Evolutionary conservation across 306 rosid species (phyloP).

Genomic region (Alnus glutinosa): DNA sequence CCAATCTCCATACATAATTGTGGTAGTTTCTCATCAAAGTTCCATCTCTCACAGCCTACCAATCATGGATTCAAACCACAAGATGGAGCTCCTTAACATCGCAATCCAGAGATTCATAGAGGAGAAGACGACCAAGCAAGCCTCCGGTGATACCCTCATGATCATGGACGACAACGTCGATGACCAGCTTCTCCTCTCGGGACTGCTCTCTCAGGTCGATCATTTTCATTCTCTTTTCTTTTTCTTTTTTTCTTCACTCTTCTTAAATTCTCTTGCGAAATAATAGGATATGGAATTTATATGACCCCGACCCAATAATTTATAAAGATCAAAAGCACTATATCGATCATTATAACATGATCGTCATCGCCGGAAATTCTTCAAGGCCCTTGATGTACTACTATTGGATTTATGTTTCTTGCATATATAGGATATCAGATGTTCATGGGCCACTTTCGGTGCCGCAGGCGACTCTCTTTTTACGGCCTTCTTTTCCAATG

Average conservation of each 20-base stretch:
- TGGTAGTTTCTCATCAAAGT: background rate
- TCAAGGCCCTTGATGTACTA: too few relatives aligned
- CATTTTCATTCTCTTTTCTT: background rate
- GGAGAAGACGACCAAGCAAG: constrained; percentile 34
- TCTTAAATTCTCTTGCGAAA: background rate
- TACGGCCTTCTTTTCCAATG: background rate
- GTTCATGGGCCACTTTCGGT: too few relatives aligned
- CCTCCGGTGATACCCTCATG: constrained; percentile 6
- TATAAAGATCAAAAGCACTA: too few relatives aligned
- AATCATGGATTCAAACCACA: constrained; percentile 54
- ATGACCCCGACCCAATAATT: too few relatives aligned
- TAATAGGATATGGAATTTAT: too few relatives aligned
- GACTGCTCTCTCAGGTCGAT: constrained; percentile 63
- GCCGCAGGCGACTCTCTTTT: too few relatives aligned
- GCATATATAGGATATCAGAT: too few relatives aligned
- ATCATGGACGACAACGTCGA: constrained; percentile 29
- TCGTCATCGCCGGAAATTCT: too few relatives aligned
- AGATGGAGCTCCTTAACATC: constrained; percentile 49
- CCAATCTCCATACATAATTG: too few relatives aligned
- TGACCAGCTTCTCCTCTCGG: constrained; percentile 52
- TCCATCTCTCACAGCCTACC: constrained; percentile 11
- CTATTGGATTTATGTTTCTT: too few relatives aligned
- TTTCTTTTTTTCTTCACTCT: too few relatives aligned
- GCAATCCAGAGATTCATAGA: constrained; percentile 59
- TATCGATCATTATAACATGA: too few relatives aligned